These are phyloP conservation scores for Barbarea vulgaris DNA, from an alignment of 345 rosid genomes.

Conservation along the genomic window DNA sequence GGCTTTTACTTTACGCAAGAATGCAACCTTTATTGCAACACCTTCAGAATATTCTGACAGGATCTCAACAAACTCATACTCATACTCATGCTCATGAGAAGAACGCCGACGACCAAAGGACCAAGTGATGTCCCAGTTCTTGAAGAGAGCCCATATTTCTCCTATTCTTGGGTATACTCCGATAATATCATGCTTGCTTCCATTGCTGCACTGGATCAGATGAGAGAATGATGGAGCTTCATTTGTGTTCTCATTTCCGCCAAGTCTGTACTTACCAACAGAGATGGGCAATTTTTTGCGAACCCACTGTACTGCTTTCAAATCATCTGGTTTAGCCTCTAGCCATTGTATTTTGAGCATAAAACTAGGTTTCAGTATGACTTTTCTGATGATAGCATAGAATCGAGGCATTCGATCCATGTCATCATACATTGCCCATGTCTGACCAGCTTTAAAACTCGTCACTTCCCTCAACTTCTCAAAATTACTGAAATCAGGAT, in stretches of 20 bases:
- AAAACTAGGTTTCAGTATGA: constrained; percentile 45
- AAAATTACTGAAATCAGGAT: constrained; percentile 77
- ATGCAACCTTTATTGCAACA: constrained; percentile 49
- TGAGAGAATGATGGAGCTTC: constrained; percentile 70
- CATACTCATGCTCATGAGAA: constrained; percentile 46
- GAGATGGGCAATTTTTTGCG: constrained; percentile 55
- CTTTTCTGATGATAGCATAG: constrained; percentile 71
- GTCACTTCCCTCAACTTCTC: constrained; percentile 49
- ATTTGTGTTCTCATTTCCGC: constrained; percentile 36
- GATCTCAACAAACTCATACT: constrained; percentile 72
- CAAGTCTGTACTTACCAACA: constrained; percentile 66
- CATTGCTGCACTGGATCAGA: constrained; percentile 45
- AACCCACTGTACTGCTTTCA: constrained; percentile 54
- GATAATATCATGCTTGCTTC: constrained; percentile 30
- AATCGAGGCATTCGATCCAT: constrained; percentile 76
- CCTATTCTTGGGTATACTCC: constrained; percentile 66
- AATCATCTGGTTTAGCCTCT: constrained; percentile 65
- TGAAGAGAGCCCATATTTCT: constrained; percentile 85
- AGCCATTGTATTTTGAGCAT: constrained; percentile 69
- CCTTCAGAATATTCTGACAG: constrained; percentile 56
- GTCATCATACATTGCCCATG: constrained; percentile 75
- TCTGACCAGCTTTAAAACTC: constrained; percentile 64
- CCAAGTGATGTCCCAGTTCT: constrained; percentile 75
- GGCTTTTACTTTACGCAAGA: constrained; percentile 68
- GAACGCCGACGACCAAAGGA: constrained; percentile 33